phyloP scores from a whole-genome alignment of 208 protist genomes.

The Acanthamoeba castellanii region DNA sequence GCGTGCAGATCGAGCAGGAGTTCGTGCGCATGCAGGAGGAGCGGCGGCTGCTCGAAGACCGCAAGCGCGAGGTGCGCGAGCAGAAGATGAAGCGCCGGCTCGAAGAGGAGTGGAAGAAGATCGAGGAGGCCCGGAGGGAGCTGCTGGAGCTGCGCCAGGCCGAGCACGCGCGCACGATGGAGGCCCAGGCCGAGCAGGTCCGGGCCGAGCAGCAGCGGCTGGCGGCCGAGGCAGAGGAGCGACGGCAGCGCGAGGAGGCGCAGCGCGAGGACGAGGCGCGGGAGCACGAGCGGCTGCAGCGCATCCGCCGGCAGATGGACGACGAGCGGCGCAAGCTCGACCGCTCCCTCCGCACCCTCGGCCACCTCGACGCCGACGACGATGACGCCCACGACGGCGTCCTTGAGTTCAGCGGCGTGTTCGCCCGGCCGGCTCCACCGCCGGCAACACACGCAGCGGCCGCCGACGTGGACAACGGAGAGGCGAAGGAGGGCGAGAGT shows the following conservation, averaged over 20 bases:
- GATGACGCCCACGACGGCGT: not conserved
- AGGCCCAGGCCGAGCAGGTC: not conserved
- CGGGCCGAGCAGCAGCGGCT: conserved; percentile 12
- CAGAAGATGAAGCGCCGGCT: conserved; percentile 21
- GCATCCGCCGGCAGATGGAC: conserved; percentile 21
- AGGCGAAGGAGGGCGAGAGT: too few relatives aligned
- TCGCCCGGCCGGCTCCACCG: not conserved
- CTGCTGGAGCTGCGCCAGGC: conserved; percentile 2
- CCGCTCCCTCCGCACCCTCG: not conserved
- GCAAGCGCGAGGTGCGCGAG: conserved; percentile 8
- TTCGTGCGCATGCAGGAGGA: conserved; percentile 50
- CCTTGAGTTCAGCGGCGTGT: not conserved
- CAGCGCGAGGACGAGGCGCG: not conserved
- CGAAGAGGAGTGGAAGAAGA: conserved; percentile 49
- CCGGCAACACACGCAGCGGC: not conserved
- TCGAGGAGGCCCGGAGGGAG: not conserved
- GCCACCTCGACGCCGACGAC: not conserved
- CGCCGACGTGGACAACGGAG: too few relatives aligned
- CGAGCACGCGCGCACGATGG: conserved; percentile 1
- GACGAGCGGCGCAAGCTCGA: conserved; percentile 38
- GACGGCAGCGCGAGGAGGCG: conserved; percentile 6
- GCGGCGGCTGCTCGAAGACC: not conserved
- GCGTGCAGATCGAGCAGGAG: conserved; percentile 1
- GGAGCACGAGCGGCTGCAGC: not conserved
- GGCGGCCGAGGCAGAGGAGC: not conserved